Base-by-base conservation (phyloP, 148 eudicot genomes). In the Chenopodium suecicum region DNA sequence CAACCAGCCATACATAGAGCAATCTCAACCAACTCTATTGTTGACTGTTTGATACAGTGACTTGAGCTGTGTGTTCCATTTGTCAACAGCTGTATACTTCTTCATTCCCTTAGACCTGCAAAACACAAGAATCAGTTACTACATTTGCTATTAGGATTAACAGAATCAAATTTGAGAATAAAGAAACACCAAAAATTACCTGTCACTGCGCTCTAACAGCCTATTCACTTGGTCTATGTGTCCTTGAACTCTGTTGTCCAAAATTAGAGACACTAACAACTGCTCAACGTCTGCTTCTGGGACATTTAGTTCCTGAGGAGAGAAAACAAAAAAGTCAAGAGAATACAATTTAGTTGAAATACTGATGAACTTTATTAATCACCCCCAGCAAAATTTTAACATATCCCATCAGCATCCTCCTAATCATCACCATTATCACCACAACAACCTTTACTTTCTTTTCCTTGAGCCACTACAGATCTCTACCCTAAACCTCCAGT, bases 201-300 rank as follows among this genome's bases (percentile, higher is more conserved):
- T 83, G 88, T 96, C 97, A 44, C 95, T 91, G 71, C 92, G 93
- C 82, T 94, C 98, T 81, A 94, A 83, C 52, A 94, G 91, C 79
- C 87, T 88, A 85, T 96, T 96, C 86, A 94, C 97, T 91, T 96
- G 99, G 85, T 96, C 99, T 82, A 94, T 96, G 84, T 96, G 99
- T 29, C 99, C 99, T 70, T 90, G 94, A 72, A 96, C 89, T 56
- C 98, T 90, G 79, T 96, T 96, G 85, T 96, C 99, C 91, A 96
- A 78, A 65, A 96, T 94, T 11, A 96, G 90, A 2, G 98, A 96
- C 80, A 96, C 99, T 79, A 96, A 86, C 79, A 96, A 83, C 81
- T 89, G 92, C 82, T 92, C 99, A 23, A 96, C 99, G 78, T 96
- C 99, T 86, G 83, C 86, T 83, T 92, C 99, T 41, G 99, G 98